These are phyloP conservation scores for Schizopora paradoxa DNA, from an alignment of 1,284 basidiomycete genomes.

Conservation along the genomic window DNA sequence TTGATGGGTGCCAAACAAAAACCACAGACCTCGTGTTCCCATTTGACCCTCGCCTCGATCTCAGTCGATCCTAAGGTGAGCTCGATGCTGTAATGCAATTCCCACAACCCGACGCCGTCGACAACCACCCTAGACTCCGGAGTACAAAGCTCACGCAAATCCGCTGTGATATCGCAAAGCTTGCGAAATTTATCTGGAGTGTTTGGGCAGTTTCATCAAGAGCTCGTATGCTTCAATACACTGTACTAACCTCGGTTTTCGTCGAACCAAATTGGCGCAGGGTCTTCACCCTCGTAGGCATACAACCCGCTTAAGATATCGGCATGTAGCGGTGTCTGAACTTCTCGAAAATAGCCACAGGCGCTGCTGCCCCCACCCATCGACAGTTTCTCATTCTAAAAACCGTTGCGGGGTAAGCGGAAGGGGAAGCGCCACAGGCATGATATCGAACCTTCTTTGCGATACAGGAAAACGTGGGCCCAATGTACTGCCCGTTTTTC, in stretches of 20 bases:
- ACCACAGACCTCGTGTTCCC: conserved; percentile 61
- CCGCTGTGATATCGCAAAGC: conserved; percentile 67
- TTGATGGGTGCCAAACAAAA: neutral
- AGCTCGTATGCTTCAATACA: neutral
- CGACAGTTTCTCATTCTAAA: too few species aligned
- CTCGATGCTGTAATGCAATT: conserved; percentile 75
- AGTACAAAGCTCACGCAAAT: conserved; percentile 56
- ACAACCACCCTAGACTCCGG: too few species aligned
- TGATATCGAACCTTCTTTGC: conserved; percentile 2
- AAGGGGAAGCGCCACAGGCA: too few species aligned
- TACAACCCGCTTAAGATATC: neutral
- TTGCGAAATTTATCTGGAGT: conserved; percentile 60
- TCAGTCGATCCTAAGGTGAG: conserved; percentile 76
- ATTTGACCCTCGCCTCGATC: conserved; percentile 73
- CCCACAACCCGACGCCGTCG: conserved; percentile 69
- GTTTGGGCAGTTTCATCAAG: conserved; percentile 1
- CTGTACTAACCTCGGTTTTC: conserved; percentile 10
- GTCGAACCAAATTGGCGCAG: conserved; percentile 9
- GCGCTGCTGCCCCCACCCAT: too few species aligned
- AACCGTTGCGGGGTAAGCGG: too few species aligned
- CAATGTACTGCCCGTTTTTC: conserved; percentile 3
- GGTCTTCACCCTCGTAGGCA: conserved; percentile 5
- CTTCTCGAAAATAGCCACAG: too few species aligned
- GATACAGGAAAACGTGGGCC: conserved; percentile 4
- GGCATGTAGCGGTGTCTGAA: too few species aligned